phyloP scores from a whole-genome alignment of 1,284 basidiomycete species.

The Afroboletus lepidellus region DNA sequence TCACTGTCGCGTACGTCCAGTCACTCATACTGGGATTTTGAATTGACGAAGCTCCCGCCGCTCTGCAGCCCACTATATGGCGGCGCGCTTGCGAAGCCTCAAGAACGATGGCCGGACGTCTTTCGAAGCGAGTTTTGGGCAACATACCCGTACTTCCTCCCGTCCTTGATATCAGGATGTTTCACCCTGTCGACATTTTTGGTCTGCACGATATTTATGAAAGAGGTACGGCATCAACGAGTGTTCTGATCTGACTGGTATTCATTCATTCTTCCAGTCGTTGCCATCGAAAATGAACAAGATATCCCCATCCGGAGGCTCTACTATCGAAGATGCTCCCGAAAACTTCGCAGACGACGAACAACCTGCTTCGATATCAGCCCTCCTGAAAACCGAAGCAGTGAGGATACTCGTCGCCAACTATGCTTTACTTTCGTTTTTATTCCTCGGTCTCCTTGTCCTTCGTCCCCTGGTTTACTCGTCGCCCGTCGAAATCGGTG shows the following conservation, averaged over 20 bases:
- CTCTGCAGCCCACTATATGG: conserved; percentile 39
- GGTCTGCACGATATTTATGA: conserved; percentile 55
- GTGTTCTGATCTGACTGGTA: background rate
- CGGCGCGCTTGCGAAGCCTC: conserved; percentile 47
- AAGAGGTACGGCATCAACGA: conserved; percentile 45
- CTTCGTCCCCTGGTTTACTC: conserved; percentile 68
- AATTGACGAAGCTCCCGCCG: background rate
- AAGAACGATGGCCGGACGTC: conserved; percentile 8
- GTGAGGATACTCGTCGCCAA: conserved; percentile 63
- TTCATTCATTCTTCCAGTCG: conserved; percentile 17
- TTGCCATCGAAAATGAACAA: conserved; percentile 18
- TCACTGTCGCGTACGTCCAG: background rate
- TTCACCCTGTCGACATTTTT: background rate
- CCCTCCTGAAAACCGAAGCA: conserved; percentile 32
- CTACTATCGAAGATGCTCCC: background rate
- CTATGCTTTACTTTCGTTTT: conserved; percentile 62
- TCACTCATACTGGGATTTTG: too few relatives aligned
- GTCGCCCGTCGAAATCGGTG: conserved; percentile 62
- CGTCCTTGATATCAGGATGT: background rate
- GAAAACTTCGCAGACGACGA: conserved; percentile 3
- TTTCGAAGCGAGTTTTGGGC: background rate
- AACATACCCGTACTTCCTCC: background rate
- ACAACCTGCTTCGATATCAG: conserved; percentile 39
- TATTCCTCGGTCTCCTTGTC: conserved; percentile 63
- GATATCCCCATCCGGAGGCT: background rate